These are phyloP conservation scores for Ustanciosporium gigantosporum DNA, from an alignment of 1,284 basidiomycete species.

Conservation along the genomic window DNA sequence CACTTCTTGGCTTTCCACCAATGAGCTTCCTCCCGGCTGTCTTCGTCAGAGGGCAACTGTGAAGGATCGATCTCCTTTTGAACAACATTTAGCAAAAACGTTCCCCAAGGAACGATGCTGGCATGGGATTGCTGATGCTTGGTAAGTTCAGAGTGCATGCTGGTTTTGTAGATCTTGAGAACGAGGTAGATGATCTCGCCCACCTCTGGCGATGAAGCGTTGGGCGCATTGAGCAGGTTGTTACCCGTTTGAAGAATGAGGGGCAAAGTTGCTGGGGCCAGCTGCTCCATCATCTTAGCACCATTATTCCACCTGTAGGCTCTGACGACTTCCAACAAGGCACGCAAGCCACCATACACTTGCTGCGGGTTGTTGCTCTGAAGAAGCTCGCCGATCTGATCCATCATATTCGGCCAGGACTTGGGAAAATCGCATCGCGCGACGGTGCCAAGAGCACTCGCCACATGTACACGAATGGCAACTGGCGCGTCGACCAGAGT, in stretches of 20 bases:
- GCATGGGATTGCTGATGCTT: conserved; percentile 55
- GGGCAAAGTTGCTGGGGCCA: conserved; percentile 51
- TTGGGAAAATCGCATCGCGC: conserved; percentile 52
- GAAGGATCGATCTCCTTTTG: conserved; percentile 43
- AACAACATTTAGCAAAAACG: conserved; percentile 54
- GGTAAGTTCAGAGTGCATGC: conserved; percentile 50
- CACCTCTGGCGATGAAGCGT: conserved; percentile 38
- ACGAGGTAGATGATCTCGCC: conserved; percentile 57
- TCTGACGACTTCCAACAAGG: conserved; percentile 54
- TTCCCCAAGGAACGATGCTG: conserved; percentile 58
- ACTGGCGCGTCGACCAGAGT: conserved; percentile 46
- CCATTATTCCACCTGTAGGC: conserved; percentile 54
- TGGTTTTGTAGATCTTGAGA: conserved; percentile 58
- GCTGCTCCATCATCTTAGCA: conserved; percentile 47
- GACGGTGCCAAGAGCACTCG: conserved; percentile 45
- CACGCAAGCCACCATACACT: conserved; percentile 52
- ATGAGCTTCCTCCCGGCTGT: conserved; percentile 23
- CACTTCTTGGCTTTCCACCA: conserved; percentile 62
- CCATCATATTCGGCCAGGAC: conserved; percentile 53
- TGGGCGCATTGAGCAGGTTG: conserved; percentile 46
- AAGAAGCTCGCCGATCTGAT: conserved; percentile 48
- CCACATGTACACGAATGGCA: conserved; percentile 48
- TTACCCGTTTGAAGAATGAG: conserved; percentile 44
- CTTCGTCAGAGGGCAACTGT: conserved; percentile 47
- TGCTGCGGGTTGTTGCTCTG: conserved; percentile 36